These are phyloP conservation scores for Solanum sejunctum DNA, from an alignment of 257 asterid species.

Conservation along the genomic window DNA sequence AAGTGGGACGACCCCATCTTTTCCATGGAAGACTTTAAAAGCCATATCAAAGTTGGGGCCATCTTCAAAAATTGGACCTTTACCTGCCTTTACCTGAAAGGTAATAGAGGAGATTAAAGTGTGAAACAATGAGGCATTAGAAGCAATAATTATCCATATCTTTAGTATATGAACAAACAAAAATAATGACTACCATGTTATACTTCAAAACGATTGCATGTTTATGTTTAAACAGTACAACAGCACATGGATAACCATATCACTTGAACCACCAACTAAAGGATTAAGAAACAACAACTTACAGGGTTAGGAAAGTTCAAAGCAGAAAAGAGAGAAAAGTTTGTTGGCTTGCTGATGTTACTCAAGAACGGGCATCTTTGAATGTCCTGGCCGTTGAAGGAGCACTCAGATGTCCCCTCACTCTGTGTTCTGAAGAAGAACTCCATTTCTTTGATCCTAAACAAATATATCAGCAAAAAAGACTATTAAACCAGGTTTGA, in stretches of 20 bases:
- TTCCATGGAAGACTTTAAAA: slow-evolving; percentile 69
- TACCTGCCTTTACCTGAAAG: slow-evolving; percentile 36
- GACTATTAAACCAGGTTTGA: not conserved
- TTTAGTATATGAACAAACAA: not conserved
- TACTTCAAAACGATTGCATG: not conserved
- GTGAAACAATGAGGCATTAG: not conserved
- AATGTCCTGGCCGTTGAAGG: slow-evolving; percentile 35
- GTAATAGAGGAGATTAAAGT: not conserved
- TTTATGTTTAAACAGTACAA: not conserved
- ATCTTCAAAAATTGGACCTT: slow-evolving; percentile 80
- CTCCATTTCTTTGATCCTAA: slow-evolving; percentile 27
- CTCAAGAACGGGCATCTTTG: slow-evolving; percentile 68
- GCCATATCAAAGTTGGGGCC: slow-evolving; percentile 62
- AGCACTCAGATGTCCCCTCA: slow-evolving; percentile 39
- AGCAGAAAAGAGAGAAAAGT: slow-evolving; percentile 49
- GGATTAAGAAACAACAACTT: slow-evolving; percentile 11
- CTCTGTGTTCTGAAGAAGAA: slow-evolving; percentile 32
- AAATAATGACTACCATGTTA: not conserved
- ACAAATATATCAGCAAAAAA: not conserved
- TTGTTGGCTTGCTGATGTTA: slow-evolving; percentile 62
- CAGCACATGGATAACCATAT: not conserved
- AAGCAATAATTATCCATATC: not conserved
- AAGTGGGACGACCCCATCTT: slow-evolving; percentile 71
- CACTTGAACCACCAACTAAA: not conserved
- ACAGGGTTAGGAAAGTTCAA: slow-evolving; percentile 36